Evolutionary conservation across 257 asterid species (phyloP).

Genomic region (Jaltomata sinuosa): DNA sequence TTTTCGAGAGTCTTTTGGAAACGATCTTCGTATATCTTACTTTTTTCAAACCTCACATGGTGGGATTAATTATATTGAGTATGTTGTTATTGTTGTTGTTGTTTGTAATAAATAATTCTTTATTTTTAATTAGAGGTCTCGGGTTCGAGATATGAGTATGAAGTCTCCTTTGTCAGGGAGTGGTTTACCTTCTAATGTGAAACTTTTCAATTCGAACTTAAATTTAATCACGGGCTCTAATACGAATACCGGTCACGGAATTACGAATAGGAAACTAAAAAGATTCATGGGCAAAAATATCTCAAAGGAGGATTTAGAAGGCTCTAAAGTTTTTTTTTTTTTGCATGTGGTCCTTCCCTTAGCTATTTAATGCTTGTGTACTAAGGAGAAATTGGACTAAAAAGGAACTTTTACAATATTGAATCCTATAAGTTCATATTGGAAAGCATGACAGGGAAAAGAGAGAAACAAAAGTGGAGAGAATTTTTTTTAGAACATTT

Average conservation of each 20-base stretch:
- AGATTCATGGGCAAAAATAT: neutral
- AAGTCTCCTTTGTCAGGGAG: neutral
- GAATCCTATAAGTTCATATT: no score
- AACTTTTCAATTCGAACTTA: accelerated
- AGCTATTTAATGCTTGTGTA: neutral
- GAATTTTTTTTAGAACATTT: no score
- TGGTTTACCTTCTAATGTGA: neutral
- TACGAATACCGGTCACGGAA: no score
- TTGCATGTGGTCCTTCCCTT: neutral
- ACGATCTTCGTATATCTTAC: no score
- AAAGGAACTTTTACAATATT: no score
- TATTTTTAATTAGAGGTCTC: neutral
- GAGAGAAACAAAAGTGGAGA: no score
- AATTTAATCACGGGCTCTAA: neutral
- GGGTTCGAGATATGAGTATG: neutral
- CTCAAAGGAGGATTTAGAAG: neutral
- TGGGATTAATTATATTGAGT: no score
- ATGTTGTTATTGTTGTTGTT: no score
- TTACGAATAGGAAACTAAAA: neutral
- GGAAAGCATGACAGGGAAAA: no score
- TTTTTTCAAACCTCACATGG: no score
- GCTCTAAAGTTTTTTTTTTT: neutral
- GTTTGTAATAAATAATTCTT: no score
- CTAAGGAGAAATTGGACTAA: neutral
- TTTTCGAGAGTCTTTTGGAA: neutral